Evolutionary conservation across 306 rosid genomes (phyloP).

Genomic region (Clitoria ternatea): DNA sequence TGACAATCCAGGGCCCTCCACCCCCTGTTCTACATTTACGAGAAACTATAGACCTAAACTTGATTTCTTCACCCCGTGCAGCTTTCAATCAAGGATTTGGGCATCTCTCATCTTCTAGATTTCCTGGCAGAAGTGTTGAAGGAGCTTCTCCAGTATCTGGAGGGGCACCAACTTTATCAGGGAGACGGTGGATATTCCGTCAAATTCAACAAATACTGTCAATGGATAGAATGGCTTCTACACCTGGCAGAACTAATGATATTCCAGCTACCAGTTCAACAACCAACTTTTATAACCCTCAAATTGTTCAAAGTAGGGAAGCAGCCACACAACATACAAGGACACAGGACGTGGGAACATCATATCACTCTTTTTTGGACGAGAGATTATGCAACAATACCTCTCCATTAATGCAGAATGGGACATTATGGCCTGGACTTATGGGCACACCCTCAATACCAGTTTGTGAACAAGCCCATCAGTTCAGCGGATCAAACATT

Average conservation of each 20-base stretch:
- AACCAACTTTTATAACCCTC: constrained; percentile 39
- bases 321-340: constrained; percentile 34
- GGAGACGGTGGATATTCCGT: constrained; percentile 75
- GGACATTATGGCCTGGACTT: constrained; percentile 48
- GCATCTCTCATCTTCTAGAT: constrained; percentile 59
- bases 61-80: constrained; percentile 54
- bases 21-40: constrained; percentile 36
- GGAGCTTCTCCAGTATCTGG: constrained; percentile 63
- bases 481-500: constrained; percentile 40
- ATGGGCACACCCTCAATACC: constrained; percentile 37
- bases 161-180: constrained; percentile 79
- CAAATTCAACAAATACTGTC: constrained; percentile 70
- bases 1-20: constrained; percentile 38
- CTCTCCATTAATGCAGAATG: constrained; percentile 36
- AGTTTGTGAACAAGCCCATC: constrained; percentile 45
- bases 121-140: constrained; percentile 48
- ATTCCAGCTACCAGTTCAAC: constrained; percentile 37
- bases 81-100: constrained; percentile 53
- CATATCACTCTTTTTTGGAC: constrained; percentile 57
- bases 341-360: constrained; percentile 46
- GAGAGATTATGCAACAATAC: constrained; percentile 54
- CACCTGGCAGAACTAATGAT: constrained; percentile 46
- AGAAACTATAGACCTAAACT: constrained; percentile 78
- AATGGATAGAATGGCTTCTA: constrained; percentile 43
- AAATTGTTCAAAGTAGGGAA: constrained; percentile 52